Percentiles rank a stretch among this genome's conserved stretches.
phyloP scores from a whole-genome alignment of 2,329 filamentous ascomycete genomes.

The Grosmannia clavigera region DNA sequence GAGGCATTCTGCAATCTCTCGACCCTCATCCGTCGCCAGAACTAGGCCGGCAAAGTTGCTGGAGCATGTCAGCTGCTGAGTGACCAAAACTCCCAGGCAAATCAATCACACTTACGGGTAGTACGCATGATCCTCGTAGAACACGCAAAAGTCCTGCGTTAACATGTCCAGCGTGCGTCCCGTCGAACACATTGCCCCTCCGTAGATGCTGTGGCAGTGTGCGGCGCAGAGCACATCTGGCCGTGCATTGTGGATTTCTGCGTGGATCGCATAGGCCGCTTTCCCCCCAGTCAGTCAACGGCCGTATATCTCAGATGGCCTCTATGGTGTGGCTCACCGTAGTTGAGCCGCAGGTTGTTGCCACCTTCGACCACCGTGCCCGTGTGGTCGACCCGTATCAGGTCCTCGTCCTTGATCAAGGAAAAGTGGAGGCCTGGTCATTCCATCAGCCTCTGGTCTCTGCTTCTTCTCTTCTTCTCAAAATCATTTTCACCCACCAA shows the following conservation, averaged over 20 bases:
- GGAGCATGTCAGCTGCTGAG: neutral
- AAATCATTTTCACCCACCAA: constrained; percentile 16
- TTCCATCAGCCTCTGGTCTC: neutral
- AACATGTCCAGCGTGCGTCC: constrained; percentile 53
- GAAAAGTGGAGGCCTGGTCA: constrained; percentile 40
- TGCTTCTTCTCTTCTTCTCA: neutral
- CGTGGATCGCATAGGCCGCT: constrained; percentile 18
- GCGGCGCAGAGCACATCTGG: constrained; percentile 42
- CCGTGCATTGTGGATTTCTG: constrained; percentile 38
- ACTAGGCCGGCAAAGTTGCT: constrained; percentile 38
- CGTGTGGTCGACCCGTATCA: constrained; percentile 48
- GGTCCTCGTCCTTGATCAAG: constrained; percentile 47
- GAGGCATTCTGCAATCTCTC: constrained; percentile 32
- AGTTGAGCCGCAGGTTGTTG: constrained; percentile 18
- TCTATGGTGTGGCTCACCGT: constrained; percentile 9
- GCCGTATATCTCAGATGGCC: neutral
- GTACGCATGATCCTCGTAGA: constrained; percentile 37
- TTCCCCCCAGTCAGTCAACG: neutral
- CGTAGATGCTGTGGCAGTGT: constrained; percentile 41
- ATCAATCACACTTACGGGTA: constrained; percentile 20
- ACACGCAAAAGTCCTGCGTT: constrained; percentile 48
- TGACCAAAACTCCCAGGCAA: neutral
- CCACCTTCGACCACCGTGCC: constrained; percentile 54
- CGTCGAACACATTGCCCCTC: constrained; percentile 46
- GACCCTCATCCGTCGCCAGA: constrained; percentile 37